Conservation (phyloP, 1,284 basidiomycete genomes). For the Ustilago bromivora region DNA sequence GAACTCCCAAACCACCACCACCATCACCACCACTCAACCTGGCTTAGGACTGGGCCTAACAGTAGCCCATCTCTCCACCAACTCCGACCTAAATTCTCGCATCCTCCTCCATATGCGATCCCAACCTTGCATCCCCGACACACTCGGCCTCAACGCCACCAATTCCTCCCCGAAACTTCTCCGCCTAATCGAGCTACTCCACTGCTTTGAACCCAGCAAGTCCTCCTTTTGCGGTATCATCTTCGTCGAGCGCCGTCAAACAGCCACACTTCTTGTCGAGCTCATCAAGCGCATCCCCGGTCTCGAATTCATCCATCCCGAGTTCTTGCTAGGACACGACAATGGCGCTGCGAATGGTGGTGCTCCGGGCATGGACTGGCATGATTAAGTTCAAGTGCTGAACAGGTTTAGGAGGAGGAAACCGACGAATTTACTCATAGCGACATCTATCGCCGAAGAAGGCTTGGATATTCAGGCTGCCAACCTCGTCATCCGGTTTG, state of each 20-base stretch:
- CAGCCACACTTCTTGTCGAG: constrained; percentile 51
- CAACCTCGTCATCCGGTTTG: constrained; percentile 60
- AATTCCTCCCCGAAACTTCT: constrained; percentile 49
- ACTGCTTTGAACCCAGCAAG: constrained; percentile 29
- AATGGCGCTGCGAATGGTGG: constrained; percentile 21
- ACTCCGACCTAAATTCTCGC: constrained; percentile 30
- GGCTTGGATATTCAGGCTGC: constrained; percentile 59
- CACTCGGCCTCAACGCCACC: constrained; percentile 13
- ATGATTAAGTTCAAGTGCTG: constrained; percentile 51
- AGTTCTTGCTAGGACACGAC: constrained; percentile 53
- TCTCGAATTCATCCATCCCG: constrained; percentile 48
- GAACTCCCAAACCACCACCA: background rate
- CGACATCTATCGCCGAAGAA: constrained; percentile 60
- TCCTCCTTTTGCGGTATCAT: constrained; percentile 55
- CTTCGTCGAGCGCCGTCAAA: constrained; percentile 55
- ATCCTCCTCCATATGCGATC: constrained; percentile 32
- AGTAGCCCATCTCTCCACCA: constrained; percentile 25
- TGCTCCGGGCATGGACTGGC: constrained; percentile 48
- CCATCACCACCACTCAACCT: constrained; percentile 1
- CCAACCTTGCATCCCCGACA: constrained; percentile 23
- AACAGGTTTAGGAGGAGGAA: constrained; percentile 44
- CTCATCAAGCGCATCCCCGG: constrained; percentile 43
- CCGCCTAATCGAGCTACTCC: constrained; percentile 47
- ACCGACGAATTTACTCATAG: constrained; percentile 57
- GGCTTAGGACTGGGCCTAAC: constrained; percentile 9